A percentile compares a stretch with the other conserved stretches of the same genome.
Conservation (phyloP, 1,284 basidiomycete species). For the Puccinia horiana region DNA sequence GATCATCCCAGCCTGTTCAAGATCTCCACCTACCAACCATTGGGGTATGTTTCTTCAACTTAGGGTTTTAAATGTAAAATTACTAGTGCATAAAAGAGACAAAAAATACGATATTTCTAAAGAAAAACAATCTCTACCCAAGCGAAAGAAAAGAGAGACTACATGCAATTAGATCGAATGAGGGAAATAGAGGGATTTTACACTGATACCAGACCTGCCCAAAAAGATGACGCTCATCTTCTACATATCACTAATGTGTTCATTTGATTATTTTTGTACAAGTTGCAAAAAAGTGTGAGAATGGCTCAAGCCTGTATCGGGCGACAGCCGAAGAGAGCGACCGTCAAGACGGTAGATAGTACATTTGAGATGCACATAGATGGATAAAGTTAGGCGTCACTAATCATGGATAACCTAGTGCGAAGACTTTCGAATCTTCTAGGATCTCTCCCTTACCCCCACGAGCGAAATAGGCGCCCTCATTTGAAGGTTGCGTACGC, state of each 20-base stretch:
- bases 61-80: background rate
- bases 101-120: background rate
- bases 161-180: background rate
- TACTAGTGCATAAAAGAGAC: background rate
- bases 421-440: constrained; percentile 15
- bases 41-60: background rate
- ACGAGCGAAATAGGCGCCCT: background rate
- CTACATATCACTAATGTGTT: background rate
- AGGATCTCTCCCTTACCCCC: background rate
- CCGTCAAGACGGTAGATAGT: background rate
- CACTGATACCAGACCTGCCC: background rate
- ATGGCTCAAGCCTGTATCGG: no score
- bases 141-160: background rate
- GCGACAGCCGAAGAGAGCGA: background rate
- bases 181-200: background rate
- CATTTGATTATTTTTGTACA: background rate
- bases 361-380: background rate
- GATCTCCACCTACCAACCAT: no score
- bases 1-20: no score
- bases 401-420: constrained; percentile 5
- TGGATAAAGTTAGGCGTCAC: background rate
- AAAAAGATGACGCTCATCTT: background rate
- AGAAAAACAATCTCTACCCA: background rate
- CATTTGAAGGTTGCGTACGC: background rate
- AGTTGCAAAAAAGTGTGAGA: no score